These are phyloP conservation scores for Neopestalotiopsis sp. DNA, from an alignment of 2,329 filamentous ascomycete genomes.

Conservation along the genomic window DNA sequence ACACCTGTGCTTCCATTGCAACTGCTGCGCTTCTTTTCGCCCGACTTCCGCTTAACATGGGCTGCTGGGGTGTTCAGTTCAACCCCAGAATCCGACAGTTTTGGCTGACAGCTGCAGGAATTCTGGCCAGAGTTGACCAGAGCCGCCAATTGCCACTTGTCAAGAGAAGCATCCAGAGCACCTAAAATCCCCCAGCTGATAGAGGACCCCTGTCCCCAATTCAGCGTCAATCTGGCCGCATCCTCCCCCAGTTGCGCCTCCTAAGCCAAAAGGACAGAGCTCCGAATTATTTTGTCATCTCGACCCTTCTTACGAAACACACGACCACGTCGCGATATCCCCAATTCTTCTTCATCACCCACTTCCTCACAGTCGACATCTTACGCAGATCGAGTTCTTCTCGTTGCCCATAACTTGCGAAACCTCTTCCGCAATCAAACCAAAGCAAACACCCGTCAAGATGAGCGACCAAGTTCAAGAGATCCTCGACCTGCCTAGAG, in stretches of 20 bases:
- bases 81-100: neutral
- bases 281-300: slow-evolving; percentile 6
- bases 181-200: neutral
- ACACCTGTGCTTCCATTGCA: neutral
- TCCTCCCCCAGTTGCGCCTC: slow-evolving; percentile 10
- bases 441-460: slow-evolving; percentile 6
- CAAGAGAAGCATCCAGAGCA: slow-evolving; percentile 13
- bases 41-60: neutral
- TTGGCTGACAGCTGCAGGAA: slow-evolving; percentile 7
- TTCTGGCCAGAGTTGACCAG: neutral
- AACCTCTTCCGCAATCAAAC: neutral
- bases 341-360: neutral
- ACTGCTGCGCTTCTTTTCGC: neutral
- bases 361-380: slow-evolving; percentile 10
- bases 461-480: slow-evolving; percentile 23
- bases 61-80: neutral
- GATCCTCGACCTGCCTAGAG: slow-evolving; percentile 53
- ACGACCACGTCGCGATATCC: slow-evolving; percentile 14
- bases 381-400: neutral
- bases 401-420: slow-evolving; percentile 12
- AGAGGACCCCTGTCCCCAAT: neutral
- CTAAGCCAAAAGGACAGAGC: slow-evolving; percentile 5
- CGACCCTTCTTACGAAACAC: slow-evolving; percentile 4
- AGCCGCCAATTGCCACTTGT: slow-evolving; percentile 12
- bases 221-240: slow-evolving; percentile 24